Evolutionary conservation across 2,329 filamentous ascomycete genomes (phyloP).

Genomic region (Apiospora arundinis): DNA sequence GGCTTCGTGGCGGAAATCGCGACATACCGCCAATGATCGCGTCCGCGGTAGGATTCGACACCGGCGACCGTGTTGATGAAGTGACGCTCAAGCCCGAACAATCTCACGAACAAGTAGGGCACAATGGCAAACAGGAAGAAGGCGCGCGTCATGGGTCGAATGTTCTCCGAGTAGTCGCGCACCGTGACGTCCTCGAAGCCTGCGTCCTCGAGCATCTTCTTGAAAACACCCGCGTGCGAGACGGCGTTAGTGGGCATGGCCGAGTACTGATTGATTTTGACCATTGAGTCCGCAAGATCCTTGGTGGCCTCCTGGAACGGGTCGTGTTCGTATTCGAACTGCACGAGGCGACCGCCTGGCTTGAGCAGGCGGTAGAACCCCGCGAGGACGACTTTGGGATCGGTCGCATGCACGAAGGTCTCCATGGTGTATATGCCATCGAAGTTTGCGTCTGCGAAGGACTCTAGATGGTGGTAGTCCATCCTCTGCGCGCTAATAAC

Average conservation of each 20-base stretch:
- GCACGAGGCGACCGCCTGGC: constrained; percentile 52
- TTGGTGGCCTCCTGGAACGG: constrained; percentile 37
- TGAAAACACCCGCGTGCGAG: constrained; percentile 47
- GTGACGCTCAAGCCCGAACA: constrained; percentile 50
- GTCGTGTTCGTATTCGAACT: constrained; percentile 56
- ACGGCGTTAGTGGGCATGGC: constrained; percentile 53
- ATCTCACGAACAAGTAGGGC: constrained; percentile 51
- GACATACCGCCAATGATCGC: constrained; percentile 43
- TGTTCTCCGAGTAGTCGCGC: constrained; percentile 52
- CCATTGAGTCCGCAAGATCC: constrained; percentile 37
- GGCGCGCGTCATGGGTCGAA: constrained; percentile 54
- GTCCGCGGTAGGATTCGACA: constrained; percentile 42
- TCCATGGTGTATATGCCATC: constrained; percentile 64
- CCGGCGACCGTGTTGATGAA: constrained; percentile 58
- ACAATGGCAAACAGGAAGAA: constrained; percentile 54
- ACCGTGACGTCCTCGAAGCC: constrained; percentile 53
- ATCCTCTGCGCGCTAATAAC: constrained; percentile 47
- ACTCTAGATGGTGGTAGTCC: constrained; percentile 59
- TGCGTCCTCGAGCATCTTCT: constrained; percentile 48
- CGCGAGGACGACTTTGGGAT: constrained; percentile 49
- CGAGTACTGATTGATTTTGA: constrained; percentile 48
- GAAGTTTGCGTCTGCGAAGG: constrained; percentile 44
- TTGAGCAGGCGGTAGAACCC: constrained; percentile 55
- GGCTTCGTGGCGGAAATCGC: constrained; percentile 46
- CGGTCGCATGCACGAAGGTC: constrained; percentile 59